phyloP scores from a whole-genome alignment of 179 eudicot species.

The Carnegiea gigantea region DNA sequence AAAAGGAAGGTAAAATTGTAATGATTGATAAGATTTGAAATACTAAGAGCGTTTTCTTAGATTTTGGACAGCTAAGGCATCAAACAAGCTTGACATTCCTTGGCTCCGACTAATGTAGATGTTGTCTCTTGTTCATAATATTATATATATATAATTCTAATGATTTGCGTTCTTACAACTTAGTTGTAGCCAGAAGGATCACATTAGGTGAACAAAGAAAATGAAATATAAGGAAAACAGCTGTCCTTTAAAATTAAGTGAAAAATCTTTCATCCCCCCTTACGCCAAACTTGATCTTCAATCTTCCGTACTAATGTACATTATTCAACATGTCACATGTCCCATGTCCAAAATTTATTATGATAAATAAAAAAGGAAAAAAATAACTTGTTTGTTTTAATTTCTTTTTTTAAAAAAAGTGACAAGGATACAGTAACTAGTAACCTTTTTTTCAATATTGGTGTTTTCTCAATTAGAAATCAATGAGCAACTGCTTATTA shows the following conservation, averaged over 20 bases:
- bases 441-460: too few relatives aligned
- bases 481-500: too few relatives aligned
- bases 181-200: conserved; percentile 5
- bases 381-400: too few relatives aligned
- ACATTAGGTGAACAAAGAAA: not conserved
- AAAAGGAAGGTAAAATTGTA: not conserved
- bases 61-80: not conserved
- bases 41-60: not conserved
- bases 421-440: too few relatives aligned
- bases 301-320: not conserved
- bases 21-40: not conserved
- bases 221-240: not conserved
- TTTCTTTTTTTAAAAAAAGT: too few relatives aligned
- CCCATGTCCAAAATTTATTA: too few relatives aligned
- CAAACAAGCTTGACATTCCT: not conserved
- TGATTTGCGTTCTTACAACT: not conserved
- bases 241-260: not conserved
- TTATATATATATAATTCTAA: not conserved
- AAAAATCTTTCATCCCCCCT: not conserved
- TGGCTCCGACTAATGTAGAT: not conserved
- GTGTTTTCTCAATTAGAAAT: too few relatives aligned
- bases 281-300: not conserved
- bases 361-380: too few relatives aligned
- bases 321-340: too few relatives aligned
- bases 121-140: not conserved